Conservation (phyloP, 345 rosid species). For the Streptanthus diversifolius region DNA sequence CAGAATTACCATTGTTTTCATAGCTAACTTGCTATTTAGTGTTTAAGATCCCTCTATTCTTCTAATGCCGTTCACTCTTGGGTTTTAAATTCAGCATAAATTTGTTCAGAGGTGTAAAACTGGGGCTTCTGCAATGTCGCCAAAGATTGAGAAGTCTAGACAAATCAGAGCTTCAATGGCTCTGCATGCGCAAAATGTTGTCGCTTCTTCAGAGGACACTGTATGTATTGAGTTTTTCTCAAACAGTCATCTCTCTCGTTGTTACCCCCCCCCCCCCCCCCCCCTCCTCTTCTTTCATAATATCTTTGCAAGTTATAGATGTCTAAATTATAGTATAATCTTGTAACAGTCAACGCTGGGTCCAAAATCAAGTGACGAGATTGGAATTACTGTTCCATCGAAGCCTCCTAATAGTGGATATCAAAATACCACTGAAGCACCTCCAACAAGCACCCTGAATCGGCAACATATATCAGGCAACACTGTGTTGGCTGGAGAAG, state of each 20-base stretch:
- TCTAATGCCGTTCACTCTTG: conserved; percentile 30
- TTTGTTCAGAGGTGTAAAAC: conserved; percentile 84
- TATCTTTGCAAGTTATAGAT: background rate
- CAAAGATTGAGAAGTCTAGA: conserved; percentile 91
- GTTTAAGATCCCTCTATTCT: conserved; percentile 11
- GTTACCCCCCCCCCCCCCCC: background rate
- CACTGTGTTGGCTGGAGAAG: conserved; percentile 49
- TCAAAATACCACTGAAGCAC: conserved; percentile 42
- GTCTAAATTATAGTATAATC: conserved; percentile 7
- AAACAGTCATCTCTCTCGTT: background rate
- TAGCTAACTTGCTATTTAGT: conserved; percentile 5
- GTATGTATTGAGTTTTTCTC: conserved; percentile 38
- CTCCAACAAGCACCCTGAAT: conserved; percentile 40
- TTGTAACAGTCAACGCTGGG: conserved; percentile 52
- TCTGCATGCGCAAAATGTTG: conserved; percentile 52
- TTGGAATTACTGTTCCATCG: conserved; percentile 78
- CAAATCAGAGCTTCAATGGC: conserved; percentile 65
- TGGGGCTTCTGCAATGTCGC: conserved; percentile 89
- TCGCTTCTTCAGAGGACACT: conserved; percentile 38
- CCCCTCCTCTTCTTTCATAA: conserved; percentile 3
- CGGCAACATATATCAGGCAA: conserved; percentile 41
- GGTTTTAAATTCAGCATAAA: conserved; percentile 64
- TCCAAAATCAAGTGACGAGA: conserved; percentile 53
- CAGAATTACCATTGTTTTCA: conserved; percentile 9
- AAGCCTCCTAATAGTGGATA: conserved; percentile 46